Evolutionary conservation across 2,329 filamentous ascomycete species (phyloP).

Genomic region (Xylaria multiplex): DNA sequence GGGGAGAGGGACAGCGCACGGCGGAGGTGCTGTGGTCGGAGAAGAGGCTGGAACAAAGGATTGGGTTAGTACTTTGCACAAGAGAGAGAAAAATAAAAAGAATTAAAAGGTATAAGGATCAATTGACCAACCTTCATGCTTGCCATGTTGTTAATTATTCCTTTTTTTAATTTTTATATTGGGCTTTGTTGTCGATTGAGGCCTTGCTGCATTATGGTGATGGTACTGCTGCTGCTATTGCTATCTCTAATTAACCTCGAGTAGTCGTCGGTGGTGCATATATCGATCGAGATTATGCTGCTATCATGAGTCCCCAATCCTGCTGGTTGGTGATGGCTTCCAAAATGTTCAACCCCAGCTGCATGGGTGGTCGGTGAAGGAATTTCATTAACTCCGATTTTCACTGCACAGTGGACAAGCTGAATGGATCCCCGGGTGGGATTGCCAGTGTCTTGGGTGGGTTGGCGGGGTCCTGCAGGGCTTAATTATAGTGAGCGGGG

Average conservation of each 20-base stretch:
- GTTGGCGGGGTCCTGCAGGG: not conserved
- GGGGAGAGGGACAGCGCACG: conserved; percentile 32
- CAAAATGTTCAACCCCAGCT: conserved; percentile 42
- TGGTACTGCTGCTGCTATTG: not conserved
- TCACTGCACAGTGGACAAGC: not conserved
- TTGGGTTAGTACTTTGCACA: conserved; percentile 10
- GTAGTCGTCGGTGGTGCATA: not conserved
- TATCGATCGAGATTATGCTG: not conserved
- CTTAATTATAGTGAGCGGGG: too few relatives aligned
- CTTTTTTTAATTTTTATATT: conserved; percentile 13
- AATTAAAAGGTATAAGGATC: not conserved
- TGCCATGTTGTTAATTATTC: conserved; percentile 36
- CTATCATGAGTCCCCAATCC: conserved; percentile 28
- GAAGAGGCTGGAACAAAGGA: conserved; percentile 40
- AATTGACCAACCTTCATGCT: conserved; percentile 42
- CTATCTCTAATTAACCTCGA: not conserved
- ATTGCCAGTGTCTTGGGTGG: too few relatives aligned
- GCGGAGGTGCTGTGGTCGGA: conserved; percentile 47
- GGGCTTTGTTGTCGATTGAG: not conserved
- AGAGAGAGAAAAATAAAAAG: not conserved
- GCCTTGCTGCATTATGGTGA: conserved; percentile 19
- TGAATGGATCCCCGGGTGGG: not conserved
- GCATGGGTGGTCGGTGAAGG: conserved; percentile 39
- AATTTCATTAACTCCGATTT: conserved; percentile 46
- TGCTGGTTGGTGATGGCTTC: conserved; percentile 19